These are phyloP conservation scores for Chaetomium cochliodes DNA, from an alignment of 495 filamentous ascomycete genomes.

Conservation along the genomic window DNA sequence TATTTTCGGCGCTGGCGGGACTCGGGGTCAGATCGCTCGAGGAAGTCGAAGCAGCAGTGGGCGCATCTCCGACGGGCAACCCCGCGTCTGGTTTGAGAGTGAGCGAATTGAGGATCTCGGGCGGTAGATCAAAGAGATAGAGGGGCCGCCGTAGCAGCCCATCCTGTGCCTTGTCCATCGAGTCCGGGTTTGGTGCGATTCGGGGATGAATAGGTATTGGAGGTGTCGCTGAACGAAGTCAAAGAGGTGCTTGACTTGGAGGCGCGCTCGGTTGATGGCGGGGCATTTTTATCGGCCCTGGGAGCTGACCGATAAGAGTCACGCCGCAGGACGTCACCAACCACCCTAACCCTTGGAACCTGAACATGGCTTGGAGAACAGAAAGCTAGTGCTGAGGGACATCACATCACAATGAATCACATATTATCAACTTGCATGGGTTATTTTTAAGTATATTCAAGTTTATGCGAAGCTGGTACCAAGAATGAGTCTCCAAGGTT, in stretches of 20 bases:
- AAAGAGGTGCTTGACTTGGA: background rate
- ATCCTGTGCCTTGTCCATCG: slow-evolving; percentile 38
- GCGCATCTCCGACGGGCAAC: slow-evolving; percentile 29
- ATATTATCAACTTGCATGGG: background rate
- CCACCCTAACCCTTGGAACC: slow-evolving; percentile 25
- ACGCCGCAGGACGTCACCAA: slow-evolving; percentile 11
- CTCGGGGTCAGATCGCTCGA: slow-evolving; percentile 42
- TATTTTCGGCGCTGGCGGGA: slow-evolving; percentile 28
- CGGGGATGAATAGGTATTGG: background rate
- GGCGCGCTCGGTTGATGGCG: slow-evolving; percentile 13
- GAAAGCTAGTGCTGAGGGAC: too few species aligned
- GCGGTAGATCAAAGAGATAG: slow-evolving; percentile 80
- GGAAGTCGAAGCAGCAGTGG: background rate
- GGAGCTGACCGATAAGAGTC: slow-evolving; percentile 32
- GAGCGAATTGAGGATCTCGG: slow-evolving; percentile 70
- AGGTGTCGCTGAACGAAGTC: background rate
- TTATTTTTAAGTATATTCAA: too few species aligned
- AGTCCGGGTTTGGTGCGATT: background rate
- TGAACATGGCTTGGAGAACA: background rate
- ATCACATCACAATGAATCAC: background rate
- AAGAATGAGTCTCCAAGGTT: too few species aligned
- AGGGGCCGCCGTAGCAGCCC: slow-evolving; percentile 45
- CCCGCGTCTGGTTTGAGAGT: slow-evolving; percentile 53
- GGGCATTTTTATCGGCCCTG: slow-evolving; percentile 25
- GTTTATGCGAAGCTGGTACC: too few species aligned